These are phyloP conservation scores for Colletotrichum higginsianum DNA, from an alignment of 2,329 filamentous ascomycete genomes.

Conservation along the genomic window DNA sequence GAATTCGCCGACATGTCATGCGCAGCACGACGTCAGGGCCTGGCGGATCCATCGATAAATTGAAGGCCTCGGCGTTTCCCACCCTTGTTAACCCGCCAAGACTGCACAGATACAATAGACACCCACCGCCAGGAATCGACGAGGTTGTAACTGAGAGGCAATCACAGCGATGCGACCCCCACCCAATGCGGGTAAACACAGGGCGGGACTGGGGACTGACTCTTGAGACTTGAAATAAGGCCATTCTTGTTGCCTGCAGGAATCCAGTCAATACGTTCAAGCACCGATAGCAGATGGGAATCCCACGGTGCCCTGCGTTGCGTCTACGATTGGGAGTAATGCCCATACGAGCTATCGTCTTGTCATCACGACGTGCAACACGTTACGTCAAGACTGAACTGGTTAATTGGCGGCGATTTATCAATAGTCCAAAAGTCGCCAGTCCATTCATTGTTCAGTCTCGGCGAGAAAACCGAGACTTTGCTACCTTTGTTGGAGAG, in stretches of 20 bases:
- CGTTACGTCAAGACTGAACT: background rate
- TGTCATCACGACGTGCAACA: slow-evolving; percentile 9
- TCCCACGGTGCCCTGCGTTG: slow-evolving; percentile 12
- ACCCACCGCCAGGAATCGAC: no score
- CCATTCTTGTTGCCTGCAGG: slow-evolving; percentile 14
- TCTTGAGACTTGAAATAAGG: slow-evolving; percentile 21
- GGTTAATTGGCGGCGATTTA: background rate
- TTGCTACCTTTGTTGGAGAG: background rate
- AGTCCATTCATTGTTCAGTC: background rate
- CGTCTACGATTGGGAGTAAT: slow-evolving; percentile 7
- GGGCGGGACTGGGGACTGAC: slow-evolving; percentile 1
- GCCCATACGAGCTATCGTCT: slow-evolving; percentile 5
- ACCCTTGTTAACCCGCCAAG: no score
- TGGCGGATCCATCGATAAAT: background rate
- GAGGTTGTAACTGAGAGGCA: background rate
- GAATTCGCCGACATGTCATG: background rate
- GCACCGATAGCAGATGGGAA: background rate
- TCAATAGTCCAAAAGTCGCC: slow-evolving; percentile 5
- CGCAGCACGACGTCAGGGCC: slow-evolving; percentile 13
- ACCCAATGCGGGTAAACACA: slow-evolving; percentile 6
- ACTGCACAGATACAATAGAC: no score
- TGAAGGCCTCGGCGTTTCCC: background rate
- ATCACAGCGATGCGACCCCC: background rate
- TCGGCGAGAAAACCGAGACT: background rate
- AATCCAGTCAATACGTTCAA: background rate